These are phyloP conservation scores for Penicillium sp. DNA, from an alignment of 2,329 filamentous ascomycete species.

Conservation along the genomic window DNA sequence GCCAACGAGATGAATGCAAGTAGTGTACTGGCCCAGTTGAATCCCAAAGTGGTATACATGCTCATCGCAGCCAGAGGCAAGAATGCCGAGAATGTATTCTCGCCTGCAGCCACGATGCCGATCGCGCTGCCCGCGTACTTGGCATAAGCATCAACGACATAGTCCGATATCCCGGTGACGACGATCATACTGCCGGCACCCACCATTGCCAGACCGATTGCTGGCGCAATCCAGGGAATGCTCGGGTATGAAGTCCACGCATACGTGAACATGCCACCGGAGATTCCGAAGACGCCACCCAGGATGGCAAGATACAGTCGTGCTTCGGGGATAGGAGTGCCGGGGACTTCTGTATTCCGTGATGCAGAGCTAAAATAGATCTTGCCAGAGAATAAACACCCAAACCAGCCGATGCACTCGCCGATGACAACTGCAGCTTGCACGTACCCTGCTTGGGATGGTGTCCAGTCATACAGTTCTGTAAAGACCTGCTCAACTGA, in stretches of 20 bases:
- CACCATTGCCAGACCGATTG: slow-evolving; percentile 33
- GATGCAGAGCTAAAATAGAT: slow-evolving; percentile 29
- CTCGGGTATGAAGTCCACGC: slow-evolving; percentile 32
- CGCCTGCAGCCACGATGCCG: slow-evolving; percentile 42
- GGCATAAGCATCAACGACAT: slow-evolving; percentile 47
- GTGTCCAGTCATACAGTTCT: slow-evolving; percentile 25
- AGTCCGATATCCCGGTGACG: slow-evolving; percentile 46
- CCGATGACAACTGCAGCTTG: slow-evolving; percentile 41
- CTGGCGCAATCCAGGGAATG: slow-evolving; percentile 35
- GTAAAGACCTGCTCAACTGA: slow-evolving; percentile 42
- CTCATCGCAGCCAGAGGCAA: slow-evolving; percentile 40
- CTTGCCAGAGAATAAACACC: slow-evolving; percentile 28
- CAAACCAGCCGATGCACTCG: slow-evolving; percentile 36
- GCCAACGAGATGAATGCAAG: slow-evolving; percentile 38
- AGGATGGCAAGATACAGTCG: slow-evolving; percentile 41
- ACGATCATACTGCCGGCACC: slow-evolving; percentile 42
- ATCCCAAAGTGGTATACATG: slow-evolving; percentile 38
- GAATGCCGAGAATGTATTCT: slow-evolving; percentile 42
- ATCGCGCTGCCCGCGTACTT: slow-evolving; percentile 46
- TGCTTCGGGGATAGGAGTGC: slow-evolving; percentile 41
- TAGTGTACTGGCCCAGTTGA: slow-evolving; percentile 39
- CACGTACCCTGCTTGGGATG: slow-evolving; percentile 35
- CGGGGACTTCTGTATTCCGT: slow-evolving; percentile 38
- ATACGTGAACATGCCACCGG: slow-evolving; percentile 35
- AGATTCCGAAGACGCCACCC: slow-evolving; percentile 31